Conservation (phyloP, 345 rosid genomes). For the Adansonia digitata region DNA sequence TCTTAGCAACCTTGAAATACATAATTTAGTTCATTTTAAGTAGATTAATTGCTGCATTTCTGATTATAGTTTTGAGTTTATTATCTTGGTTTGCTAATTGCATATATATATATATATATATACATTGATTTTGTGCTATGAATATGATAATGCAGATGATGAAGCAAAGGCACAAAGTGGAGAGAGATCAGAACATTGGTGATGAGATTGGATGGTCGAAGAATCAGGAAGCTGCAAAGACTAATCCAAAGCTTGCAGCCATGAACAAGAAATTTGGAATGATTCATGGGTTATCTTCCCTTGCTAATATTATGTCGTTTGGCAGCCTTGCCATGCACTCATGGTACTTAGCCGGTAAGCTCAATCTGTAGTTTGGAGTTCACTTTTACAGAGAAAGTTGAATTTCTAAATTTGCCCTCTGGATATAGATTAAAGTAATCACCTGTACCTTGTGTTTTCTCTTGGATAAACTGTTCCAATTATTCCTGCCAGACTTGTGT, state of each 20-base stretch:
- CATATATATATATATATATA: background rate
- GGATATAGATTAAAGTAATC: background rate
- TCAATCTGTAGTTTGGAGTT: constrained; percentile 48
- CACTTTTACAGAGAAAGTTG: background rate
- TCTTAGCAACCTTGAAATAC: background rate
- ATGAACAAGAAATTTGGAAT: constrained; percentile 99
- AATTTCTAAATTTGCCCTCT: background rate
- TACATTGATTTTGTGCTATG: background rate
- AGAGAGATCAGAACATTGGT: constrained; percentile 74
- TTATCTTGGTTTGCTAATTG: background rate
- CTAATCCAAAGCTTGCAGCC: constrained; percentile 80
- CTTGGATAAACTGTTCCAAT: background rate
- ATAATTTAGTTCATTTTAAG: background rate
- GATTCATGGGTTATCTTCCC: constrained; percentile 95
- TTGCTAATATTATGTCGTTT: constrained; percentile 79
- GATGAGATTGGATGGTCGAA: constrained; percentile 83
- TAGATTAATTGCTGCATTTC: background rate
- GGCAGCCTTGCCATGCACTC: constrained; percentile 97
- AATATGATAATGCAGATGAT: constrained; percentile 54
- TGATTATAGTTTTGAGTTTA: background rate
- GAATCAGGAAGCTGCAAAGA: constrained; percentile 77
- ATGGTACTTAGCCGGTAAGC: constrained; percentile 92
- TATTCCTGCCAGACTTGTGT: constrained; percentile 2
- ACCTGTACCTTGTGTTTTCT: background rate
- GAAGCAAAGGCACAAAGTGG: constrained; percentile 97